Evolutionary conservation across 371 early-diverging fungal species (phyloP).

Genomic region (Rozella allomycis): DNA sequence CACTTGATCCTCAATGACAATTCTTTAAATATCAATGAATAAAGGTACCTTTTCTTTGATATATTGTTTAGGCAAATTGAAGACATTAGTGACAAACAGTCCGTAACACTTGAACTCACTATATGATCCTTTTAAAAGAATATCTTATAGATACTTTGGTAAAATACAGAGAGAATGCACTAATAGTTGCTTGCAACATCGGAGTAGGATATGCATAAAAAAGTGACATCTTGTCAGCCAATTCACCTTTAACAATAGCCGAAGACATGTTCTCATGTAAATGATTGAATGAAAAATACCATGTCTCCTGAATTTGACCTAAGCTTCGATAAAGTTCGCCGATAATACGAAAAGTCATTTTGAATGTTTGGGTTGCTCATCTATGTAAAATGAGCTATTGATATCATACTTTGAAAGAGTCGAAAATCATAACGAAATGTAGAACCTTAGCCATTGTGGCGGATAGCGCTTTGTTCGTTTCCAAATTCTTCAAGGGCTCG

Average conservation of each 20-base stretch:
- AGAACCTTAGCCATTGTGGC: not conserved
- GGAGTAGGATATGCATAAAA: conserved; percentile 86
- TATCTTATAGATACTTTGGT: conserved; percentile 3
- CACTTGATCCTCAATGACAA: conserved; percentile 8
- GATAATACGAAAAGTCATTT: conserved; percentile 89
- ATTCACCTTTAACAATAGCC: conserved; percentile 42
- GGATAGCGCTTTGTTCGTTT: not conserved
- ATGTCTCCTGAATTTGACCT: conserved; percentile 35
- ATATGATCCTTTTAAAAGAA: no score
- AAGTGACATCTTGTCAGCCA: conserved; percentile 74
- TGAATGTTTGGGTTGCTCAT: conserved; percentile 74
- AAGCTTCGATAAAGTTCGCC: conserved; percentile 39
- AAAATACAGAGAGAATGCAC: conserved; percentile 11
- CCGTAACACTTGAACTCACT: no score
- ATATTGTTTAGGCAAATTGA: conserved; percentile 44
- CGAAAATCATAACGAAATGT: not conserved
- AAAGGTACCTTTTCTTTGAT: conserved; percentile 20
- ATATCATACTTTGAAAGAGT: no score
- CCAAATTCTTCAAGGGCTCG: not conserved
- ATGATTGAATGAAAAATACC: conserved; percentile 15
- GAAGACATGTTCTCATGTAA: conserved; percentile 2
- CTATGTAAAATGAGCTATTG: no score
- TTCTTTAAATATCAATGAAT: not conserved
- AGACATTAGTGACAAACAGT: conserved; percentile 39
- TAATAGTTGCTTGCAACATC: conserved; percentile 62